Evolutionary conservation across 495 filamentous ascomycete species (phyloP), one percentile per base, ranked within the genome.

Genomic region (Penicillium paxilli): DNA sequence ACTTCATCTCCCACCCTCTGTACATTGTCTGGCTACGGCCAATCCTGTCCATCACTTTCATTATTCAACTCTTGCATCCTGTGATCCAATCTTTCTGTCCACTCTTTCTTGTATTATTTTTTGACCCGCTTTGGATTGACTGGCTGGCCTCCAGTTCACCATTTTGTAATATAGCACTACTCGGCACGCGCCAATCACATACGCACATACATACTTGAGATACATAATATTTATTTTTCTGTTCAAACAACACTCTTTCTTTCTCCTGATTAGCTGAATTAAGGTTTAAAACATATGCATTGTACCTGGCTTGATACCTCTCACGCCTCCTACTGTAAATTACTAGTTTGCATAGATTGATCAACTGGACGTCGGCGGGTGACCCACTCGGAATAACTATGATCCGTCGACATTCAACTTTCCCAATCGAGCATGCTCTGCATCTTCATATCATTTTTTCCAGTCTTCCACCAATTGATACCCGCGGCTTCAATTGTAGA

Each of bases 101-200:
- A 41, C 47, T 55, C 60, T 55, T 59, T 58, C 63, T 37, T 60
- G 54, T 57, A 57, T 52, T 58, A 60, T 55, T 49, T 51, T 32
- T 55, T 51, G 32, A 47, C 52, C 45, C 30, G 30, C 35, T 41
- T 38, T 37, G 17, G 47, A 54, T 60, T 63, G 62, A 54, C 64
- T 65, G 62, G 62, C 64, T 53, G 62, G 64, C 45, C 49, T 57
- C 62, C 64, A 53, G 64, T 52, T 30, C 49, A 55, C 65, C 59
- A 50, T 59, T 38, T 69, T 73, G 72, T 76, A 76, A 74, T 76
- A 70, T 76, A 76, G 55, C 52, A 60, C 44, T 54, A 41, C 58
- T 58, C 42, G 60, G 60, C 44, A 21, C 22, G 44, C 44, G 64
- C 47, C 60, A 47, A 44, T 40, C 47, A 55, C 35, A 64, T 69